Evolutionary conservation across 148 eudicot species (phyloP).

Genomic region (Oxyria digyna): DNA sequence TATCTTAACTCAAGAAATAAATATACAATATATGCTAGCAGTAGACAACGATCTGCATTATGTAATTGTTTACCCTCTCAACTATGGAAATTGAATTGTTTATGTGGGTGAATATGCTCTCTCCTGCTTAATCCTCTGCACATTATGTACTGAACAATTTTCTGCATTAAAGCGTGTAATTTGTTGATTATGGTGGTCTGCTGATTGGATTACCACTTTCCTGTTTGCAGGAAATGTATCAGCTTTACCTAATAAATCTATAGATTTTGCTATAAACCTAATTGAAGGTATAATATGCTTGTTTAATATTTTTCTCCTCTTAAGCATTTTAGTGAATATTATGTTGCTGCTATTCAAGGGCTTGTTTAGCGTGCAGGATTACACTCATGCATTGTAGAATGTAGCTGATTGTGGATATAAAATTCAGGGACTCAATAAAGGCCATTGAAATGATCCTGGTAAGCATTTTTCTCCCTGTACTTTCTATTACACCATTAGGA

Average conservation of each 20-base stretch:
- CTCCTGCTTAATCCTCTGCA: too few relatives aligned
- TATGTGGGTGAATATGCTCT: too few relatives aligned
- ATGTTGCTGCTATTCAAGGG: constrained; percentile 82
- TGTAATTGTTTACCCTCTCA: too few relatives aligned
- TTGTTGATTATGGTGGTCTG: neutral
- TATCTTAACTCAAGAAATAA: too few relatives aligned
- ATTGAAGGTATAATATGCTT: constrained; percentile 52
- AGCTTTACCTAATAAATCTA: constrained; percentile 53
- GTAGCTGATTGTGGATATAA: neutral
- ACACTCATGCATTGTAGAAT: neutral
- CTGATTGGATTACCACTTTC: neutral
- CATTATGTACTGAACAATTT: constrained; percentile 18
- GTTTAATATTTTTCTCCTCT: neutral
- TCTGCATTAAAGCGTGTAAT: neutral
- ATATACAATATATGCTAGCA: too few relatives aligned
- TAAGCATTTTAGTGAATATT: neutral
- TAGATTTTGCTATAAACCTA: constrained; percentile 53
- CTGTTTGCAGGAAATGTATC: constrained; percentile 49
- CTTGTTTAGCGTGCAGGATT: constrained; percentile 13
- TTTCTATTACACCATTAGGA: too few relatives aligned
- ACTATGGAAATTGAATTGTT: too few relatives aligned
- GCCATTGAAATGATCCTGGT: constrained; percentile 87
- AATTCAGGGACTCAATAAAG: constrained; percentile 69
- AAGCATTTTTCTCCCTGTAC: constrained; percentile 16
- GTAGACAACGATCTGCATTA: too few relatives aligned